Base-by-base conservation (phyloP, 2,329 filamentous ascomycete genomes). In the Xylariaceae sp. region DNA sequence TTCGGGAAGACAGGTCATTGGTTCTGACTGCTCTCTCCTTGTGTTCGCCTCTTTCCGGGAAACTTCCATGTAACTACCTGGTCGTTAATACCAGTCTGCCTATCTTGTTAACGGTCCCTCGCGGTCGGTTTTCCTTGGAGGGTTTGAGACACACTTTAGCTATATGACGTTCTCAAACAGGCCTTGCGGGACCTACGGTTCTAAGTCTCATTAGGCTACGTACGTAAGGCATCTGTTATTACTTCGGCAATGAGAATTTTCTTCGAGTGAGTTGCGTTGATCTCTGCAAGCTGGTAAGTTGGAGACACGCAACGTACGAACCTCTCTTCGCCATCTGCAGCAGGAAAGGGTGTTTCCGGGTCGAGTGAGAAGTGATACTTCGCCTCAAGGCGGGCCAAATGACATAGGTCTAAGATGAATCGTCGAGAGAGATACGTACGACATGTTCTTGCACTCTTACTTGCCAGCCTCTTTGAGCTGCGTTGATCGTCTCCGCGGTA, bases 341-440 rank as follows among this genome's bases (percentile, higher is more conserved):
- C 32, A 37, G 48, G 37, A 51, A 43, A 51, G 41, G n/a, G 51
- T 37, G 45, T 54, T 44, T 47, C 44, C 47, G 53, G 52, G 23
- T 23, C 20, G 26, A 32, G 51, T 20, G 32, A 48, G n/a, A n/a
- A n/a, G n/a, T n/a, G n/a, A 40, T 45, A 52, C 45, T 26, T 53
- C 40, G 44, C 57, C 43, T 45, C 29, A 21, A 37, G 40, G 44
- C 51, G 52, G 43, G 42, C 41, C 29, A 37, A 16, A 57, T 57
- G 54, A 52, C 54, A 60, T 57, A 57, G 48, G 42, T 52, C 23
- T 52, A 50, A 59, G 53, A 50, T 44, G 44, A 59, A 50, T 29
- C 46, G 48, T 59, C 20, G 43, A 51, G 47, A 47, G n/a, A n/a
- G 12, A 43, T 20, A 50, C 37, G 40, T 26, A 20, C 42, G 19